Evolutionary conservation across 1,139 yeast species (phyloP).

Genomic region (Kodamaea anthophila): DNA sequence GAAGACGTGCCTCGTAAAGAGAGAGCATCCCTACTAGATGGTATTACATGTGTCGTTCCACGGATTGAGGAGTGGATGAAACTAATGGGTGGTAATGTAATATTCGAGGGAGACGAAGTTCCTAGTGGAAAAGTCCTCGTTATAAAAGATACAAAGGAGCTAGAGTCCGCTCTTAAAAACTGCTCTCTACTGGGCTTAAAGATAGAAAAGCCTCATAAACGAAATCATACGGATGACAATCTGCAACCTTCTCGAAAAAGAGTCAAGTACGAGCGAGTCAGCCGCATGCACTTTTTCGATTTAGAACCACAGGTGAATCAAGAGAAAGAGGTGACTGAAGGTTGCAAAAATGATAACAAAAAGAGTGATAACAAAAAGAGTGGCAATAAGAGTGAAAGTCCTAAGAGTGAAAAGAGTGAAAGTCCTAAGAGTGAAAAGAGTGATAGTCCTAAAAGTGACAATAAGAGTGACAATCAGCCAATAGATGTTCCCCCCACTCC

Average conservation of each 20-base stretch:
- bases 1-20: neutral
- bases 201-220: neutral
- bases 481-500: neutral
- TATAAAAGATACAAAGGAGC: neutral
- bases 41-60: constrained; percentile 6
- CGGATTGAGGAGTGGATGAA: constrained; percentile 9
- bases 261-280: constrained; percentile 27
- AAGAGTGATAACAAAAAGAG: neutral
- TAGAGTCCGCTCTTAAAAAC: constrained; percentile 2
- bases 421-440: neutral
- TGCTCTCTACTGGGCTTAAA: constrained; percentile 1
- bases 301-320: no score
- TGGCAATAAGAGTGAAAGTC: neutral
- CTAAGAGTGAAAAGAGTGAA: neutral
- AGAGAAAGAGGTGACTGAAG: neutral
- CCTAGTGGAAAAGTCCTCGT: constrained; percentile 1
- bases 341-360: neutral
- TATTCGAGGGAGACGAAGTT: no score
- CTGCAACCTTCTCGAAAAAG: constrained; percentile 19
- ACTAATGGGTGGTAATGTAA: constrained; percentile 15
- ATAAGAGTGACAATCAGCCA: neutral
- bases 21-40: constrained; percentile 3
- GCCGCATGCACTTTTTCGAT: constrained; percentile 30
- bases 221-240: no score
- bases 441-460: neutral